These are phyloP conservation scores for Fusarium penzigii DNA, from an alignment of 2,329 filamentous ascomycete species.

Conservation along the genomic window DNA sequence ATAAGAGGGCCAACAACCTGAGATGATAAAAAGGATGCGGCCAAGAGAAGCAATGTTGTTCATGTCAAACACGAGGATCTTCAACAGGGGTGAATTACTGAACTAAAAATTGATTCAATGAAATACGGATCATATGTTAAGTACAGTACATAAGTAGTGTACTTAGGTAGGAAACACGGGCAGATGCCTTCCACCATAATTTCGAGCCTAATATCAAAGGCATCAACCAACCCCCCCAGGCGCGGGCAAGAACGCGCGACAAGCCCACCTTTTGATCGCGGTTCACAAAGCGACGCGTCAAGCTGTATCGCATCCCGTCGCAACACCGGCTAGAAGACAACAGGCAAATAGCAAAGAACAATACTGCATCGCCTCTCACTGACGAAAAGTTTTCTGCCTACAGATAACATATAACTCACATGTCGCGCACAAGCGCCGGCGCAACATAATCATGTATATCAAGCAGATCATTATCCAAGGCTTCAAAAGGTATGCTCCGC, in stretches of 20 bases:
- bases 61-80: slow-evolving; percentile 2
- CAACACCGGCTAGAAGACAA: slow-evolving; percentile 20
- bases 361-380: slow-evolving; percentile 26
- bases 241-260: slow-evolving; percentile 29
- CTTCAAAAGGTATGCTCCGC: slow-evolving; percentile 82
- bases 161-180: too few species aligned
- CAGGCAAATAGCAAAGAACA: slow-evolving; percentile 21
- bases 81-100: slow-evolving; percentile 8
- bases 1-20: not conserved
- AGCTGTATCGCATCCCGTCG: slow-evolving; percentile 26
- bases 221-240: slow-evolving; percentile 17
- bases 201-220: slow-evolving; percentile 23
- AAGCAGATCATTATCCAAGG: slow-evolving; percentile 99
- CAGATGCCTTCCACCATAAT: not conserved
- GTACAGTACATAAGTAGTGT: too few species aligned
- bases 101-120: too few species aligned
- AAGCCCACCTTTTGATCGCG: slow-evolving; percentile 30
- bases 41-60: slow-evolving; percentile 1
- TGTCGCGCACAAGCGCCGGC: slow-evolving; percentile 42
- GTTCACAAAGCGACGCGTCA: slow-evolving; percentile 29
- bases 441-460: slow-evolving; percentile 77
- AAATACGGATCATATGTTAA: too few species aligned
- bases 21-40: not conserved
- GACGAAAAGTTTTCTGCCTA: slow-evolving; percentile 22
- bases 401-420: slow-evolving; percentile 19